Conservation (phyloP, 202 grass and related monocot species). For the Saccharum hybrid region DNA sequence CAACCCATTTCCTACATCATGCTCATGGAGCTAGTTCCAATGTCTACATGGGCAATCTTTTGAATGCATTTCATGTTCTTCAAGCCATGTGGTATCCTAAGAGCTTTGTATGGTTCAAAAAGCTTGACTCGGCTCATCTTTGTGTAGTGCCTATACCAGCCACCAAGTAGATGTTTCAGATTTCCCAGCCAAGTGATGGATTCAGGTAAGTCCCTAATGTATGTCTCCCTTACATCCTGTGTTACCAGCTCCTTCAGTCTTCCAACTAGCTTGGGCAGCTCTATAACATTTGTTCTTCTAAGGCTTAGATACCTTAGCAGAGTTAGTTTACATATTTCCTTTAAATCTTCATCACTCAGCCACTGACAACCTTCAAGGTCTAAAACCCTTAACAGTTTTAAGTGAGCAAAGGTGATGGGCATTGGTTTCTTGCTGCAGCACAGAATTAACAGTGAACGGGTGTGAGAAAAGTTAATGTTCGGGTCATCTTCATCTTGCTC, state of each 20-base stretch:
- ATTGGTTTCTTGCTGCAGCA: not conserved
- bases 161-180: slow-evolving; percentile 30
- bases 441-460: slow-evolving; percentile 6
- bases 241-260: slow-evolving; percentile 23
- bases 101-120: not conserved
- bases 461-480: not conserved
- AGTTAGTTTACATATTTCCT: slow-evolving; percentile 15
- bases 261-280: slow-evolving; percentile 5
- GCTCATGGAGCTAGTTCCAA: not conserved
- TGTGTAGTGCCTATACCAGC: not conserved
- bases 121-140: slow-evolving; percentile 11
- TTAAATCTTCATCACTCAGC: not conserved
- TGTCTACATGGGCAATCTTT: slow-evolving; percentile 11
- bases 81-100: not conserved
- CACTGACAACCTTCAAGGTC: not conserved
- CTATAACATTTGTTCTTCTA: slow-evolving; percentile 5
- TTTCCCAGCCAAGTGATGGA: not conserved
- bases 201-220: slow-evolving; percentile 9
- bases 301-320: slow-evolving; percentile 35
- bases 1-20: not conserved
- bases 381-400: not conserved
- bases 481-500: not conserved
- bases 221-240: too few relatives aligned
- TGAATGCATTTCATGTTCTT: slow-evolving; percentile 28
- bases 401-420: not conserved